Base-by-base conservation (phyloP, 306 rosid genomes). In the Fagus crenata region DNA sequence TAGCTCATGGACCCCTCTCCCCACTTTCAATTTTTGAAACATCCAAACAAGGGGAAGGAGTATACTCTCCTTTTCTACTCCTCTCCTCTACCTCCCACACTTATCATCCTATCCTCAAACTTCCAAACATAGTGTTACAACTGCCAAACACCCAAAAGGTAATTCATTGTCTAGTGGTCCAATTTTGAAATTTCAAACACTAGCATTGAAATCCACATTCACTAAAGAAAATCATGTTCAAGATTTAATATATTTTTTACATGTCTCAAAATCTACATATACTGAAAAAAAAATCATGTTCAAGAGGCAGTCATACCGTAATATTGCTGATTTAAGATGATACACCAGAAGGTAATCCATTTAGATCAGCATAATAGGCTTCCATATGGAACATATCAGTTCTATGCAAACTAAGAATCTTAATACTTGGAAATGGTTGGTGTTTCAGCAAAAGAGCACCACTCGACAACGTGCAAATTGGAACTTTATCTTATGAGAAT, bases 351-450 rank as follows among this genome's bases (percentile, higher is more conserved):
- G 90, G 87, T 36, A 85, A 55, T 68, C 85, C 87, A 39, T 67
- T 73, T 63, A 49, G 64, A 80, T 85, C 73, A 80, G 85, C 88
- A 75, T 87, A 87, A 71, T 75, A 51, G 14, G 90, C 89, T 80
- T 85, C 85, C 76, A 87, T 61, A 64, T 72, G 76, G 72, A 87
- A 87, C 18, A 68, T 82, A 75, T 43, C 70, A 80, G 72, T 83
- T 35, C 81, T 68, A 35, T 55, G 87, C 32, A 87, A 74, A 14
- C 84, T 58, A 73, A 87, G 42, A 53, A 87, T 81, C 81, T 87
- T 87, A 68, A 75, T 69, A 67, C 90, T 80, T 67, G 90, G 90
- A 72, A 87, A 80, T 69, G 81, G 75, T 54, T 85, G 90, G 69
- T 86, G 89, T 82, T 83, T 87, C 3, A 82, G 89, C 75, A 85